Conservation (phyloP, 345 rosid species). For the Theobroma cacao region DNA sequence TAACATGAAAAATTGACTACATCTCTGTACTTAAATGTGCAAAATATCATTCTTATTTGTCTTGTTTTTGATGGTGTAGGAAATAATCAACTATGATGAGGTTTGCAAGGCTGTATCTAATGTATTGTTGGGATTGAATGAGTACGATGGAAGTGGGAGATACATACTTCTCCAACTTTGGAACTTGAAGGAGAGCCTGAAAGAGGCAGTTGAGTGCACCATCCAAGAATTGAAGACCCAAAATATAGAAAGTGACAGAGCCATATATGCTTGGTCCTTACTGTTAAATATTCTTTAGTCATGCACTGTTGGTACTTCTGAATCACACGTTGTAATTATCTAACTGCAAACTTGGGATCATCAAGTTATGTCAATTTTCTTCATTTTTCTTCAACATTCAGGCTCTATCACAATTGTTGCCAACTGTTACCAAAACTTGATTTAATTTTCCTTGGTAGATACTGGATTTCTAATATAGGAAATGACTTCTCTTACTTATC, state of each 20-base stretch:
- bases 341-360: neutral
- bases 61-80: neutral
- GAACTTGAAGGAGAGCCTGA: neutral
- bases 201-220: neutral
- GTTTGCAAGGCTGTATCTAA: neutral
- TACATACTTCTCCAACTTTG: neutral
- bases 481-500: too few species aligned
- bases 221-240: neutral
- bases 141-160: neutral
- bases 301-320: neutral
- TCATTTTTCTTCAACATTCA: too few species aligned
- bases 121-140: neutral
- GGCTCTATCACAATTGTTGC: neutral
- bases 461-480: too few species aligned
- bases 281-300: too few species aligned
- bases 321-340: constrained; percentile 19
- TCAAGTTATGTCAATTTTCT: neutral
- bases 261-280: neutral
- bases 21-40: neutral
- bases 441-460: too few species aligned
- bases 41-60: too few species aligned
- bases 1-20: too few species aligned
- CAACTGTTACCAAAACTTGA: too few species aligned
- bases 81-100: neutral
- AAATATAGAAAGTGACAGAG: neutral